A percentile compares a stretch with the other conserved stretches of the same genome.
Evolutionary conservation across 306 rosid species (phyloP).

Genomic region (Rubus parviflorus): DNA sequence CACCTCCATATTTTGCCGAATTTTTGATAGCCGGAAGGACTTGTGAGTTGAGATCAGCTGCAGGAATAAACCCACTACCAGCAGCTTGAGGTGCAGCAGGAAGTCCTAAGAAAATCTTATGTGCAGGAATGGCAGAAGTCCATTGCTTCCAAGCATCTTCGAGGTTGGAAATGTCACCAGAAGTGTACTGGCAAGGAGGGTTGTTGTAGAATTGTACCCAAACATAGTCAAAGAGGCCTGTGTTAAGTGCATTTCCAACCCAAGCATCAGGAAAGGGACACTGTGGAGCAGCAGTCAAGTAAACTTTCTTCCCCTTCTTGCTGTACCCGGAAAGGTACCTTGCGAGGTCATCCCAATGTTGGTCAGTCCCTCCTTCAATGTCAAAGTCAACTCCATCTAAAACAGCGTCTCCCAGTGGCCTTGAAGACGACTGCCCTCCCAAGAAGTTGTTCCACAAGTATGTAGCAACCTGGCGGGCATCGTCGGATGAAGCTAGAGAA

Average conservation of each 20-base stretch:
- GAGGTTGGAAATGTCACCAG: not conserved
- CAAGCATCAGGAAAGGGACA: constrained; percentile 23
- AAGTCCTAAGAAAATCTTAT: not conserved
- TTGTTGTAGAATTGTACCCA: constrained; percentile 28
- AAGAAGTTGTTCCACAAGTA: constrained; percentile 24
- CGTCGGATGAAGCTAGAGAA: not conserved
- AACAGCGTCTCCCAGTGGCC: constrained; percentile 12
- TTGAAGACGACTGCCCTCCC: constrained; percentile 14
- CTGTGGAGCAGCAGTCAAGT: constrained; percentile 16
- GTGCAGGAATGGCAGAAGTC: not conserved
- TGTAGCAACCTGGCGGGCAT: constrained; percentile 21
- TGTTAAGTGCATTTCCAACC: not conserved
- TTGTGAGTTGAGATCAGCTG: not conserved
- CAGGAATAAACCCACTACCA: not conserved
- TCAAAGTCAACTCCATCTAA: constrained; percentile 23
- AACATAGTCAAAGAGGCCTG: constrained; percentile 18
- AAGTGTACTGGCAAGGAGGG: constrained; percentile 5
- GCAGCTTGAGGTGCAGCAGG: constrained; percentile 12
- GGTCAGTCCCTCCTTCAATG: constrained; percentile 15
- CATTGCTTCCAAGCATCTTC: constrained; percentile 6
- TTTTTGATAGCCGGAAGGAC: constrained; percentile 6
- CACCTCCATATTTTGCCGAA: not conserved
- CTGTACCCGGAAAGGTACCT: constrained; percentile 21
- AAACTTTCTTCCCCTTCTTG: constrained; percentile 12
- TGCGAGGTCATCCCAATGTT: constrained; percentile 21